These are phyloP conservation scores for Acaromyces ingoldii DNA, from an alignment of 1,284 basidiomycete species.

Conservation along the genomic window DNA sequence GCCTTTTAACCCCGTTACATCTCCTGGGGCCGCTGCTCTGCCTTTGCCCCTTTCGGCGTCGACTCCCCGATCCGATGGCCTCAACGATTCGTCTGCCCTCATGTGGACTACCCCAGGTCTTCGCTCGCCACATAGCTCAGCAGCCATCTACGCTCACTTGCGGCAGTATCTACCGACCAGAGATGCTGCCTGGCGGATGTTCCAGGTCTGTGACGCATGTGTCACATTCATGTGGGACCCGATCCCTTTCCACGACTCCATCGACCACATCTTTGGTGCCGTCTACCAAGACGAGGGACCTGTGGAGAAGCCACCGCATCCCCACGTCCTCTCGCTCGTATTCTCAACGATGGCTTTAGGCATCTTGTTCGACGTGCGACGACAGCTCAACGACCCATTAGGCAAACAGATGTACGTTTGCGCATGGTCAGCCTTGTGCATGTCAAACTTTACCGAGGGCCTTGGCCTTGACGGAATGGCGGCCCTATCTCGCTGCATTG, in stretches of 20 bases:
- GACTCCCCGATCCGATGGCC: no score
- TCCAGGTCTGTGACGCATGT: constrained; percentile 2
- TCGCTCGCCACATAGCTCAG: constrained; percentile 7
- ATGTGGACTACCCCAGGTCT: constrained; percentile 7
- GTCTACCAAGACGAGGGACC: neutral
- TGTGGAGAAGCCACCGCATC: neutral
- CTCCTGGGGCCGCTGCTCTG: neutral
- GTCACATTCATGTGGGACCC: constrained; percentile 6
- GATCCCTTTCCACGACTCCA: neutral
- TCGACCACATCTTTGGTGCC: neutral
- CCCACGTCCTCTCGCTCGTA: constrained; percentile 6
- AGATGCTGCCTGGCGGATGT: neutral
- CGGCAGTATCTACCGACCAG: neutral
- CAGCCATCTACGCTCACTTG: constrained; percentile 2
- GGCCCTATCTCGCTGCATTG: neutral
- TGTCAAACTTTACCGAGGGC: constrained; percentile 6
- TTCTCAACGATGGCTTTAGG: constrained; percentile 6
- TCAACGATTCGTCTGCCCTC: no score
- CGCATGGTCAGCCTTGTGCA: constrained; percentile 3
- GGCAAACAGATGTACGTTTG: neutral
- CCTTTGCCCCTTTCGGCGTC: no score
- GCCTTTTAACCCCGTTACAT: neutral
- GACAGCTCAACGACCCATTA: neutral
- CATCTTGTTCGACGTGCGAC: constrained; percentile 3
- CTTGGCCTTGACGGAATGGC: constrained; percentile 1